Evolutionary conservation across 129 eudicot species (phyloP).

Genomic region (Pulicaria dysenterica): DNA sequence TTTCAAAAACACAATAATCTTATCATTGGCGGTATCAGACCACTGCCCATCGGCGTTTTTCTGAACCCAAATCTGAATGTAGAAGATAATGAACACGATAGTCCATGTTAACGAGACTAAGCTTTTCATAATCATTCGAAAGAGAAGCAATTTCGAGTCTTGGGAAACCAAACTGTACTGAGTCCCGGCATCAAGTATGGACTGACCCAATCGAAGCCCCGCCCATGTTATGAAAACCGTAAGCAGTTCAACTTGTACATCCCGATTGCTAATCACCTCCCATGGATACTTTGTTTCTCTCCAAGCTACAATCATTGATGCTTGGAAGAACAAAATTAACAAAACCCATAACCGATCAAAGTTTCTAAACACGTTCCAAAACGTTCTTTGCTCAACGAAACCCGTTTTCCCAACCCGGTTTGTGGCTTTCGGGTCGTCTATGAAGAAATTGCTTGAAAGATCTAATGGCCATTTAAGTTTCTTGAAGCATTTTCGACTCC

Average conservation of each 20-base stretch:
- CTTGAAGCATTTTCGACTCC: slow-evolving; percentile 80
- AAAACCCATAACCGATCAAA: slow-evolving; percentile 89
- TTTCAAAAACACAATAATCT: slow-evolving; percentile 67
- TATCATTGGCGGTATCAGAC: slow-evolving; percentile 65
- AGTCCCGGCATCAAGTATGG: slow-evolving; percentile 90
- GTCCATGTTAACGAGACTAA: slow-evolving; percentile 71
- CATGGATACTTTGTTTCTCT: slow-evolving; percentile 60
- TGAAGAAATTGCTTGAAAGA: slow-evolving; percentile 47
- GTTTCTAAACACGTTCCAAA: slow-evolving; percentile 87
- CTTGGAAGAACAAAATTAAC: slow-evolving; percentile 73
- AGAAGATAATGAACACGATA: slow-evolving; percentile 62
- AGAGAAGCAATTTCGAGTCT: slow-evolving; percentile 55
- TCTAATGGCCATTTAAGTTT: slow-evolving; percentile 82
- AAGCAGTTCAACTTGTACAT: slow-evolving; percentile 82
- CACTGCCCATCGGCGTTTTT: slow-evolving; percentile 59
- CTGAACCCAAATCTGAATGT: slow-evolving; percentile 76
- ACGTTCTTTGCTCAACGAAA: slow-evolving; percentile 89
- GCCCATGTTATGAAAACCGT: slow-evolving; percentile 86
- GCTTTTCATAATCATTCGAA: slow-evolving; percentile 79
- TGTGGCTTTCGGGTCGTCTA: slow-evolving; percentile 28
- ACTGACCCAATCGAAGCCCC: slow-evolving; percentile 63
- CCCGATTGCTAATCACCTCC: slow-evolving; percentile 63
- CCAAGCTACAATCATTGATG: slow-evolving; percentile 78
- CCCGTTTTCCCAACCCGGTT: slow-evolving; percentile 87
- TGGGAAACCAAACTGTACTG: slow-evolving; percentile 77